These are phyloP conservation scores for Stemphylium lycopersici DNA, from an alignment of 2,329 filamentous ascomycete species.

Conservation along the genomic window DNA sequence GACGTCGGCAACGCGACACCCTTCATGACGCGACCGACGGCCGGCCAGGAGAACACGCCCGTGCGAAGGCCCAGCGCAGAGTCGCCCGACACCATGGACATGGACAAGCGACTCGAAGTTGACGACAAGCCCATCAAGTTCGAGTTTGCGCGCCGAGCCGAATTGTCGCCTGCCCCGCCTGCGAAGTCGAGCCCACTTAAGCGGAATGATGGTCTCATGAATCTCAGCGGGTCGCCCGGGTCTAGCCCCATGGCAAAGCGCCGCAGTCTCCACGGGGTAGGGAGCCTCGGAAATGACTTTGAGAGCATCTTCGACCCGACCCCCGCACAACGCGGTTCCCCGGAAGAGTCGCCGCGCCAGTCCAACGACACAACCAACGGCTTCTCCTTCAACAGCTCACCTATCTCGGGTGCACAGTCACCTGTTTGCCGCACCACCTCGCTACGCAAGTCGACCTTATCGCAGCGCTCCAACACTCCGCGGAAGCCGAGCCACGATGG, in stretches of 20 bases:
- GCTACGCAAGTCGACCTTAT: slow-evolving; percentile 82
- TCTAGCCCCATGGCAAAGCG: slow-evolving; percentile 91
- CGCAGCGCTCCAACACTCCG: slow-evolving; percentile 67
- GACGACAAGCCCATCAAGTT: slow-evolving; percentile 56
- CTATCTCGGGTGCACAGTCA: slow-evolving; percentile 37
- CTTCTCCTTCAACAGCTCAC: slow-evolving; percentile 46
- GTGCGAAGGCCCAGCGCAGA: slow-evolving; percentile 40
- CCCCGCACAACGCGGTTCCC: slow-evolving; percentile 22
- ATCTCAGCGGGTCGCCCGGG: slow-evolving; percentile 76
- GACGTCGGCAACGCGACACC: slow-evolving; percentile 74
- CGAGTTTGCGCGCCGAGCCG: slow-evolving; percentile 49
- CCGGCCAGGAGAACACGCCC: slow-evolving; percentile 55
- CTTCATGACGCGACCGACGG: slow-evolving; percentile 55
- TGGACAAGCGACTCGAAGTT: slow-evolving; percentile 52
- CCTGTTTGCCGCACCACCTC: slow-evolving; percentile 65
- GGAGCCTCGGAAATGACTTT: slow-evolving; percentile 66
- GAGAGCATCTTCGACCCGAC: slow-evolving; percentile 74
- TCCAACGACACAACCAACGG: slow-evolving; percentile 39
- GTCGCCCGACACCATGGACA: slow-evolving; percentile 33
- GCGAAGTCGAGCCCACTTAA: slow-evolving; percentile 83
- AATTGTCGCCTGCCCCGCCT: slow-evolving; percentile 51
- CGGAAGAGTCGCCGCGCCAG: slow-evolving; percentile 30
- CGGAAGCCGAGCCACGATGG: slow-evolving; percentile 49
- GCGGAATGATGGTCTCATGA: slow-evolving; percentile 88
- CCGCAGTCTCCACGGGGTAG: slow-evolving; percentile 79